Evolutionary conservation across 225 moss, liverwort and hornwort species (phyloP), one percentile per base, ranked within the genome.

Genomic region (Physcomitrellopsis africana): DNA sequence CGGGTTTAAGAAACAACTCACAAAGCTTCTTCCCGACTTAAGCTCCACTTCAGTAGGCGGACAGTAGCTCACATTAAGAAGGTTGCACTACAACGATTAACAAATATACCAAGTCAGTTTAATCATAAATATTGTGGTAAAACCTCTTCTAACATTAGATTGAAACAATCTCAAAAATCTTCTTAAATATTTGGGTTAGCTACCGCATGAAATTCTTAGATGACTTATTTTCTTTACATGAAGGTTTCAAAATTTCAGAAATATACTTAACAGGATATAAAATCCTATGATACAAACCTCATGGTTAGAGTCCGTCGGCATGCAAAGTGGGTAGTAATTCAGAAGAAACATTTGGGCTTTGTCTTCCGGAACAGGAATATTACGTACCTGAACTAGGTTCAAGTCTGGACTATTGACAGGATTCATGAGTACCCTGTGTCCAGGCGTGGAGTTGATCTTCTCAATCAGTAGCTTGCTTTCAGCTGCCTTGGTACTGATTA

Each of bases 41-140:
- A 91, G 87, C 72, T 91, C 84, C 60, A 68, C 73, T 86, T 91
- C 91, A 44, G 90, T 85, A 1, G 89, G 81, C 54, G 91, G 89
- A 73, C 93, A 93, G 66, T 89, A 87, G 81, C 93, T 93, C 59
- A 93, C 85, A 44, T 93, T 91, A 27, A 91, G 89, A 70, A 91
- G 89, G 66, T 81, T 82, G 72, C 93, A 93, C 91, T 90, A 80
- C 82, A 73, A 22, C 22, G 41, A 44, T 22, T 43, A 70, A 15
- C 57, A 16, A 11, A 57, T 43, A 10, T 45, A 19, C 15, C 20
- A 22, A 70, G 57, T 10, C 42, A 23, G 45, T 18, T 55, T 10
- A 69, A 56, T 37, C 3, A 4, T 37, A 37, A 20, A 55, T 8
- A 37, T 37, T n/a, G 19, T 49, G 17, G 15, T 3, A 51, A 24